Conservation (phyloP, 345 rosid species). For the Acer saccharum region DNA sequence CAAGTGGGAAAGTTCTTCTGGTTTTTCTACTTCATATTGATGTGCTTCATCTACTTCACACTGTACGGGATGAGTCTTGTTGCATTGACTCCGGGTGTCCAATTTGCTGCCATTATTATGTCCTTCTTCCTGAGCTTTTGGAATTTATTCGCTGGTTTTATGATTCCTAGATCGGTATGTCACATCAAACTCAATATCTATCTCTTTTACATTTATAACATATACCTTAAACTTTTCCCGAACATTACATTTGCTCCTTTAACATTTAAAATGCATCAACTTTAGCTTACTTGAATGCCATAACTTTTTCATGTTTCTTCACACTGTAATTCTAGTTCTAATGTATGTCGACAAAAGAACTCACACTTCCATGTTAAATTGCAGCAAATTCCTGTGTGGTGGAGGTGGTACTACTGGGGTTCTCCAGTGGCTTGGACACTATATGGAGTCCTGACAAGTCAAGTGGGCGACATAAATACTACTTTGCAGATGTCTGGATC, state of each 20-base stretch:
- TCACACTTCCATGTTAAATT: neutral
- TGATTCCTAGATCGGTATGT: slow-evolving; percentile 67
- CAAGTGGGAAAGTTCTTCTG: slow-evolving; percentile 43
- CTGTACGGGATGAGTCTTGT: slow-evolving; percentile 83
- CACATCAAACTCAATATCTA: neutral
- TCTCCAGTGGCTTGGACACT: slow-evolving; percentile 83
- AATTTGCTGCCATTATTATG: slow-evolving; percentile 71
- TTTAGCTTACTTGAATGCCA: neutral
- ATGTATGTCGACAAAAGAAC: too few species aligned
- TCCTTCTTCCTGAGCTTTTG: slow-evolving; percentile 81
- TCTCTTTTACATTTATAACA: neutral
- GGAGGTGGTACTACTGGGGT: slow-evolving; percentile 94
- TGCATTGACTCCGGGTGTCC: slow-evolving; percentile 73
- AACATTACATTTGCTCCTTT: too few species aligned
- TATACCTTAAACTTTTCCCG: too few species aligned
- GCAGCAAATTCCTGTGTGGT: slow-evolving; percentile 87
- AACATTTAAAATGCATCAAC: too few species aligned
- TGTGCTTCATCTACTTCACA: slow-evolving; percentile 70
- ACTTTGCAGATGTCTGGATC: slow-evolving; percentile 44
- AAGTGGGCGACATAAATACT: slow-evolving; percentile 57
- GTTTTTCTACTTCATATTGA: slow-evolving; percentile 66
- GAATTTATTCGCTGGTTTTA: slow-evolving; percentile 89
- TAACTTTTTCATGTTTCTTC: neutral
- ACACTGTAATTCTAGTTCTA: neutral
- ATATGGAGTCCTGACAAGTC: slow-evolving; percentile 76